Percentiles rank a stretch among this genome's conserved stretches.
These are phyloP conservation scores for Ceratocystis colombiana DNA, from an alignment of 2,329 filamentous ascomycete genomes.

Conservation along the genomic window DNA sequence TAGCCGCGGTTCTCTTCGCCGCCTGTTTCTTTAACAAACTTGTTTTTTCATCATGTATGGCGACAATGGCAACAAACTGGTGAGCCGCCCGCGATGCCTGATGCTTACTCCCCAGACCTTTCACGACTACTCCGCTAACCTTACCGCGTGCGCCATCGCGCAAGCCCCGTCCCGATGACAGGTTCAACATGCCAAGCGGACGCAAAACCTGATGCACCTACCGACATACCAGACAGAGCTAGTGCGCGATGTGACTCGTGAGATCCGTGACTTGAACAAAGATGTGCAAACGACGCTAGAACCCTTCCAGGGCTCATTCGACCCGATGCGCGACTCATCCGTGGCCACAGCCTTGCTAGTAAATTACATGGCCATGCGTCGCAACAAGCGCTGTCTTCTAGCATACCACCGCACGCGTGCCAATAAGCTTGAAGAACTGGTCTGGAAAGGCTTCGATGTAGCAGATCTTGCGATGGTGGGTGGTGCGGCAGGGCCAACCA, in stretches of 20 bases:
- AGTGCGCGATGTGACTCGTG: slow-evolving; percentile 74
- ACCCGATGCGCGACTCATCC: slow-evolving; percentile 71
- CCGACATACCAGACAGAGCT: slow-evolving; percentile 89
- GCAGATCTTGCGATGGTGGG: slow-evolving; percentile 55
- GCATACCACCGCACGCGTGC: slow-evolving; percentile 86
- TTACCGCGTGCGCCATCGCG: slow-evolving; percentile 11
- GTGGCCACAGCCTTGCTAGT: slow-evolving; percentile 82
- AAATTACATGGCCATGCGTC: slow-evolving; percentile 86
- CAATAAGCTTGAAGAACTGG: slow-evolving; percentile 85
- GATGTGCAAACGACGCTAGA: slow-evolving; percentile 71
- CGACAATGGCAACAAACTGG: slow-evolving; percentile 27
- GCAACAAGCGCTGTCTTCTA: slow-evolving; percentile 90
- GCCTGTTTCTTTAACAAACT: no score
- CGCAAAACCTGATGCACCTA: slow-evolving; percentile 72
- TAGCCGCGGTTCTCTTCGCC: background rate
- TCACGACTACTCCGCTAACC: background rate
- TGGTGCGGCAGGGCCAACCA: slow-evolving; percentile 26
- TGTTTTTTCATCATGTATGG: slow-evolving; percentile 24
- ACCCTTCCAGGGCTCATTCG: slow-evolving; percentile 74
- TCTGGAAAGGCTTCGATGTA: slow-evolving; percentile 82
- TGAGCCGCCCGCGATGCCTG: background rate
- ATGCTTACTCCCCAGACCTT: background rate
- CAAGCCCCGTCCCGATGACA: slow-evolving; percentile 47
- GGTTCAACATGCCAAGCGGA: slow-evolving; percentile 84
- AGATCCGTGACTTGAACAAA: slow-evolving; percentile 86